Conservation (phyloP, 2,329 filamentous ascomycete genomes). For the Hypoxylon sp. region DNA sequence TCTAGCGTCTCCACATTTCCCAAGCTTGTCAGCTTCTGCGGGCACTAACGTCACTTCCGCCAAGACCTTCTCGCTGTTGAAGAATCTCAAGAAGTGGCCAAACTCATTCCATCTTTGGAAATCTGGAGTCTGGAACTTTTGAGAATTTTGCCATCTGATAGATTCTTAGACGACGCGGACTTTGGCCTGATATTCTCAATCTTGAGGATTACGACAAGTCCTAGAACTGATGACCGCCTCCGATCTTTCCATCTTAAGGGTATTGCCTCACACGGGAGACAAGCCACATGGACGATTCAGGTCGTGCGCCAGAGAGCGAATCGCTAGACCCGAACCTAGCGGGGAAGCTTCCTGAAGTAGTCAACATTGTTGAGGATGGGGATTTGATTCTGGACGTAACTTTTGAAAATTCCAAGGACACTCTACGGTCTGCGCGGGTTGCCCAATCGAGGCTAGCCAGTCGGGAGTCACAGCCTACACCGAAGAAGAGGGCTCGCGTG, state of each 20-base stretch:
- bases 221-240: constrained; percentile 50
- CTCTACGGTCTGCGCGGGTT: constrained; percentile 62
- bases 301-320: constrained; percentile 42
- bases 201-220: constrained; percentile 32
- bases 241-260: constrained; percentile 48
- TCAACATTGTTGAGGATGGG: constrained; percentile 68
- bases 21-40: constrained; percentile 31
- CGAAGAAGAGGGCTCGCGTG: constrained; percentile 57
- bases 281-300: constrained; percentile 52
- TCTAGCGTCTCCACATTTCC: constrained; percentile 32
- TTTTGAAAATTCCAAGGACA: constrained; percentile 70
- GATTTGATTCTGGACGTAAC: constrained; percentile 76
- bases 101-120: not conserved
- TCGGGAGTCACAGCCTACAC: constrained; percentile 49
- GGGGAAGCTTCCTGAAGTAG: constrained; percentile 53
- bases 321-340: constrained; percentile 32
- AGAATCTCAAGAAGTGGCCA: not conserved
- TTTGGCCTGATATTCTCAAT: not conserved
- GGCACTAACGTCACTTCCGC: constrained; percentile 23
- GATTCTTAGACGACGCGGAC: not conserved
- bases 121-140: not conserved
- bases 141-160: not conserved
- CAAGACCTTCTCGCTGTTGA: not conserved
- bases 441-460: constrained; percentile 51
- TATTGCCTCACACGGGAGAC: constrained; percentile 55